These are phyloP conservation scores for Cyphellophora europaea DNA, from an alignment of 2,329 filamentous ascomycete species.

Conservation along the genomic window DNA sequence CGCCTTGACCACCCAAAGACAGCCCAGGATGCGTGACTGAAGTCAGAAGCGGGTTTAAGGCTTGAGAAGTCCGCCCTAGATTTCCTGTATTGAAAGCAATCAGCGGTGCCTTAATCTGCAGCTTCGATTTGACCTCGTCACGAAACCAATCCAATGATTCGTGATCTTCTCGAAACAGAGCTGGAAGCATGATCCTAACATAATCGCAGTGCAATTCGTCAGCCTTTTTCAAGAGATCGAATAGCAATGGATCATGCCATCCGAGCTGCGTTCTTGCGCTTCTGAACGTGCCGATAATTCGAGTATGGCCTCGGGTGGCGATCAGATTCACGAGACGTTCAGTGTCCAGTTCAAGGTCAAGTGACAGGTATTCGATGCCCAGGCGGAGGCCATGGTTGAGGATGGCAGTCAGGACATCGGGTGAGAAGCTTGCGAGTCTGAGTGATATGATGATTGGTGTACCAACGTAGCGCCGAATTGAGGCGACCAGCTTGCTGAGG, in stretches of 20 bases:
- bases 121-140: conserved; percentile 25
- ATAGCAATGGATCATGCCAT: conserved; percentile 17
- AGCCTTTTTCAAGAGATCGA: conserved; percentile 15
- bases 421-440: conserved; percentile 22
- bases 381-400: conserved; percentile 30
- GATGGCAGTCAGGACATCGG: conserved; percentile 16
- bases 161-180: conserved; percentile 28
- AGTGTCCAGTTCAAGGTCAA: conserved; percentile 29
- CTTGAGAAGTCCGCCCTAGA: conserved; percentile 33
- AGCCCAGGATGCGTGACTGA: conserved; percentile 32
- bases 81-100: conserved; percentile 32
- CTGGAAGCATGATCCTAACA: conserved; percentile 27
- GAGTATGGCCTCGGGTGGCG: conserved; percentile 27
- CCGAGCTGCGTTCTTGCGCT: conserved; percentile 1
- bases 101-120: conserved; percentile 23
- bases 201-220: conserved; percentile 29
- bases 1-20: conserved; percentile 7
- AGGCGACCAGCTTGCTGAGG: conserved; percentile 47
- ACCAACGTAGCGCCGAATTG: conserved; percentile 47
- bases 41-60: conserved; percentile 32
- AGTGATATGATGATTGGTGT: conserved; percentile 50
- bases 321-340: conserved; percentile 22
- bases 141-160: conserved; percentile 26
- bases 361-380: conserved; percentile 30
- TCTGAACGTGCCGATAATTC: conserved; percentile 28